Conservation (phyloP, 2,329 filamentous ascomycete genomes). For the Pseudocercospora fuligena region DNA sequence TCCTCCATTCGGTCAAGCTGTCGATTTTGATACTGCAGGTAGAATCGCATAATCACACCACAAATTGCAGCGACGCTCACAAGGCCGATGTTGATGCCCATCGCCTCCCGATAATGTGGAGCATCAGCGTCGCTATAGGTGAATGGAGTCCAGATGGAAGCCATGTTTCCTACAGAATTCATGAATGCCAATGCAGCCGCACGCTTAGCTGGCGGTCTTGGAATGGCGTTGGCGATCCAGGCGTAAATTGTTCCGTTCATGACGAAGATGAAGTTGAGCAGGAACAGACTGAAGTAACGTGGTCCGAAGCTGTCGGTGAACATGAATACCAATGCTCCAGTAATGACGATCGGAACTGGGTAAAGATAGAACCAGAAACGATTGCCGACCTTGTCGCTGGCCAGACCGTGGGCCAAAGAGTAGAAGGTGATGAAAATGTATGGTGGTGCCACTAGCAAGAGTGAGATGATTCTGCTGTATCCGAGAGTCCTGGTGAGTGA, state of each 20-base stretch:
- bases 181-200: conserved; percentile 75
- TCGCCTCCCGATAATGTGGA: conserved; percentile 40
- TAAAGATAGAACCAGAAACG: conserved; percentile 61
- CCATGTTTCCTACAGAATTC: conserved; percentile 72
- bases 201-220: conserved; percentile 75
- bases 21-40: conserved; percentile 53
- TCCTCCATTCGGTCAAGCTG: conserved; percentile 57
- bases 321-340: conserved; percentile 62
- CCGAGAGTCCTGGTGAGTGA: conserved; percentile 54
- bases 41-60: conserved; percentile 36
- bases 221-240: conserved; percentile 78
- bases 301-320: conserved; percentile 56
- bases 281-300: conserved; percentile 60
- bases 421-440: conserved; percentile 60
- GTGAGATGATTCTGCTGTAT: conserved; percentile 49
- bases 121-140: conserved; percentile 40
- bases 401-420: conserved; percentile 50
- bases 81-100: conserved; percentile 42
- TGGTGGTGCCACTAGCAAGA: conserved; percentile 59
- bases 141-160: conserved; percentile 64
- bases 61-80: conserved; percentile 34
- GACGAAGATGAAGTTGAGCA: conserved; percentile 62
- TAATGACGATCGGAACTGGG: conserved; percentile 56
- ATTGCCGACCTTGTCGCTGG: conserved; percentile 51
- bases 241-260: conserved; percentile 62